phyloP scores from a whole-genome alignment of 2,329 filamentous ascomycete genomes.

The Xylariaceae sp. region DNA sequence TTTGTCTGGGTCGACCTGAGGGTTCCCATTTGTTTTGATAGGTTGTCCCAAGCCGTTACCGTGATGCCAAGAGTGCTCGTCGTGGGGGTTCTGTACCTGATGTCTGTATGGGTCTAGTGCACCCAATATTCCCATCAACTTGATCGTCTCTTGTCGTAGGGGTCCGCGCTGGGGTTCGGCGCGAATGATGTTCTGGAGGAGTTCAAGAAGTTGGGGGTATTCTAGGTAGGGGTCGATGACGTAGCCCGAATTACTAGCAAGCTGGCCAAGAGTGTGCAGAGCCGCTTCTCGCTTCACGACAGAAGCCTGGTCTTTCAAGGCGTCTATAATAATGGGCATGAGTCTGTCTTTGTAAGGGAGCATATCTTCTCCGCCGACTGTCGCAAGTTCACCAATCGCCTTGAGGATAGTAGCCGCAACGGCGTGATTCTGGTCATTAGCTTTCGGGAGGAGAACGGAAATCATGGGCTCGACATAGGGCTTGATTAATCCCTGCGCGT shows the following conservation, averaged over 20 bases:
- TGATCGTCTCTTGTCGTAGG: slow-evolving; percentile 91
- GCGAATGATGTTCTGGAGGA: slow-evolving; percentile 91
- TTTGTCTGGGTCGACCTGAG: slow-evolving; percentile 9
- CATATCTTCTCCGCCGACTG: slow-evolving; percentile 93
- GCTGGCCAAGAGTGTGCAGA: slow-evolving; percentile 83
- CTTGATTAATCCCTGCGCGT: slow-evolving; percentile 89
- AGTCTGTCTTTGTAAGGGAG: slow-evolving; percentile 85
- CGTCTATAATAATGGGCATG: slow-evolving; percentile 94
- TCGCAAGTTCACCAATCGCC: slow-evolving; percentile 91
- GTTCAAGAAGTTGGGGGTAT: slow-evolving; percentile 89
- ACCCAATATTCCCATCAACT: slow-evolving; percentile 91
- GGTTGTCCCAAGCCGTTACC: slow-evolving; percentile 10
- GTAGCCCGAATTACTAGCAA: slow-evolving; percentile 95
- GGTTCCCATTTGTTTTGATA: slow-evolving; percentile 15
- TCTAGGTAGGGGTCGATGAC: slow-evolving; percentile 96
- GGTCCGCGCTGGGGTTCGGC: slow-evolving; percentile 83
- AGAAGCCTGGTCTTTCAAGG: slow-evolving; percentile 91
- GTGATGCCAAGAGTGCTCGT: slow-evolving; percentile 20
- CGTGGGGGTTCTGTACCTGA: slow-evolving; percentile 53
- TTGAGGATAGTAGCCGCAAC: slow-evolving; percentile 95
- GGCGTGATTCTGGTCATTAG: slow-evolving; percentile 79
- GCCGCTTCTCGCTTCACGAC: slow-evolving; percentile 89
- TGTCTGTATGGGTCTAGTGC: slow-evolving; percentile 96
- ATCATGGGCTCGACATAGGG: slow-evolving; percentile 98
- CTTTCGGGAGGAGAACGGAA: slow-evolving; percentile 89